phyloP scores from a whole-genome alignment of 2,329 filamentous ascomycete species.

The Verticillium nubilum region DNA sequence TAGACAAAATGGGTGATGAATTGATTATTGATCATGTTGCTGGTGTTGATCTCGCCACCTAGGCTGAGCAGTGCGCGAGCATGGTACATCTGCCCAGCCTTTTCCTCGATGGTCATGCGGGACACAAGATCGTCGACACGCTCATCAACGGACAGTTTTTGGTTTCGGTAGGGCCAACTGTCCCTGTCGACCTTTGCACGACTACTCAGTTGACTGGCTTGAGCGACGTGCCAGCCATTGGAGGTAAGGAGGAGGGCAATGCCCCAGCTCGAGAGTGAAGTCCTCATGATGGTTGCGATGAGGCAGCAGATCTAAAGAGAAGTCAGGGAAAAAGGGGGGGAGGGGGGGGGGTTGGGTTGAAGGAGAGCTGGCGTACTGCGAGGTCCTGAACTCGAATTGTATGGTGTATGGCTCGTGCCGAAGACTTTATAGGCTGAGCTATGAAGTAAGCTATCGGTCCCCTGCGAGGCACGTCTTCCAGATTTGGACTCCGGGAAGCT shows the following conservation, averaged over 20 bases:
- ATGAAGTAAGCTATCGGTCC: no score
- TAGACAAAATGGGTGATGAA: neutral
- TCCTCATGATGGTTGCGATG: neutral
- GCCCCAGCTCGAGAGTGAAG: neutral
- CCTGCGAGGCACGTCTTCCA: no score
- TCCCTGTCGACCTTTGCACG: neutral
- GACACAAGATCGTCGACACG: slow-evolving; percentile 37
- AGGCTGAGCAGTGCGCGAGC: slow-evolving; percentile 21
- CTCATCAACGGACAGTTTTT: slow-evolving; percentile 31
- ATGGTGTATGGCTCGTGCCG: no score
- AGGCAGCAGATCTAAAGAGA: no score
- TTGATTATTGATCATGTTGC: neutral
- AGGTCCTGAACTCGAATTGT: no score
- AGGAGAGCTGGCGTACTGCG: no score
- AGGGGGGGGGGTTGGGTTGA: no score
- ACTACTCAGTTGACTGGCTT: neutral
- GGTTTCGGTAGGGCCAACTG: slow-evolving; percentile 16
- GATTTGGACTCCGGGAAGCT: no score
- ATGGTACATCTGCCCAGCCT: slow-evolving; percentile 41
- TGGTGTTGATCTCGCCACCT: slow-evolving; percentile 5
- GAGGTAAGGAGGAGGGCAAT: neutral
- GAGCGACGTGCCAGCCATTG: neutral
- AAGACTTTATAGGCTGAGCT: no score
- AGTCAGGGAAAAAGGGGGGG: no score
- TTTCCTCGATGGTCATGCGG: slow-evolving; percentile 41